phyloP scores from a whole-genome alignment of 495 filamentous ascomycete species.

The Talaromyces nanjingensis region DNA sequence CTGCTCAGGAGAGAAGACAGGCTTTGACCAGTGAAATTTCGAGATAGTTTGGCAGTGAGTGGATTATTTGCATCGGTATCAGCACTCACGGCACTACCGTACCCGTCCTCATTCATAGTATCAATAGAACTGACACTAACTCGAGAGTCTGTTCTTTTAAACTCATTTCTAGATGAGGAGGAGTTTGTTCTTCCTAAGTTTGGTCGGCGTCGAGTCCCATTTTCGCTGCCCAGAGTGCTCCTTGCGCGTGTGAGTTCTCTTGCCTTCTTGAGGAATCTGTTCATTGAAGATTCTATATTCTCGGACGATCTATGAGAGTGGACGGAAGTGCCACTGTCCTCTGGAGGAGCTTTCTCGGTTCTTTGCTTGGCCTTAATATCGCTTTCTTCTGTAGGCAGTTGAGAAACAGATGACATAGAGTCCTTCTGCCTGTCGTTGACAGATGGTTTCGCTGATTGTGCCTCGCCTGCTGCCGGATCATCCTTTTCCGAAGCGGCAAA shows the following conservation, averaged over 20 bases:
- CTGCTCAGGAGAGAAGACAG: slow-evolving; percentile 28
- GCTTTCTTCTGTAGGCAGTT: slow-evolving; percentile 13
- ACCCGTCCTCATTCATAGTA: slow-evolving; percentile 48
- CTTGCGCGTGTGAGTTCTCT: slow-evolving; percentile 29
- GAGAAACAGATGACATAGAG: slow-evolving; percentile 18
- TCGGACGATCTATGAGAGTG: slow-evolving; percentile 17
- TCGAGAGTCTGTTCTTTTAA: slow-evolving; percentile 24
- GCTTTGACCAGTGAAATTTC: slow-evolving; percentile 17
- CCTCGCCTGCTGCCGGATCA: background rate
- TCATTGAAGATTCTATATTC: slow-evolving; percentile 32
- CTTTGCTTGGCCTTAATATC: slow-evolving; percentile 1
- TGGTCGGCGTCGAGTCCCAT: slow-evolving; percentile 24
- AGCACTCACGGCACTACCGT: slow-evolving; percentile 36
- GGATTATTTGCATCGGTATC: slow-evolving; percentile 19
- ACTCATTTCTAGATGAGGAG: slow-evolving; percentile 21
- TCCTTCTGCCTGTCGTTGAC: background rate
- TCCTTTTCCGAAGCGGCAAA: background rate
- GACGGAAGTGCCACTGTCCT: slow-evolving; percentile 16
- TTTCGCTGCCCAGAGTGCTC: slow-evolving; percentile 13
- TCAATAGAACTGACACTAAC: slow-evolving; percentile 50
- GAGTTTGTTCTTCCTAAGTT: slow-evolving; percentile 46
- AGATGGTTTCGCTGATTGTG: background rate
- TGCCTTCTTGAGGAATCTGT: slow-evolving; percentile 34
- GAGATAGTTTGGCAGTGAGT: slow-evolving; percentile 18
- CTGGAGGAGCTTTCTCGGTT: slow-evolving; percentile 2